Evolutionary conservation across 352 stramenopile genomes (phyloP).

Genomic region (Peronospora farinosa): DNA sequence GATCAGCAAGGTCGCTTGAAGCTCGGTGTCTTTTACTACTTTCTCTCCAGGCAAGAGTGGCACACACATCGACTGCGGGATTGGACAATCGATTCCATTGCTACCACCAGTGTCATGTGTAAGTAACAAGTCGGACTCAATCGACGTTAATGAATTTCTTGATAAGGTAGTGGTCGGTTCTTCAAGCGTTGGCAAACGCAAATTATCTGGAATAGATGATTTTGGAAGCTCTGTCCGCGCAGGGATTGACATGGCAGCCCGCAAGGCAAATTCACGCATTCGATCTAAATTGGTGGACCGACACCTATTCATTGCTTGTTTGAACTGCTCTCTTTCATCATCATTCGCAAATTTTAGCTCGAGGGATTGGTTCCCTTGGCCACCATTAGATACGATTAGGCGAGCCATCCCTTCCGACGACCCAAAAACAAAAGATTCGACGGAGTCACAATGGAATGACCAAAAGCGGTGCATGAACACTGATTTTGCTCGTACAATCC

Average conservation of each 20-base stretch:
- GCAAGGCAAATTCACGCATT: slow-evolving; percentile 33
- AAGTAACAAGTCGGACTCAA: slow-evolving; percentile 22
- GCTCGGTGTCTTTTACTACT: slow-evolving; percentile 35
- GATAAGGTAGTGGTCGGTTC: slow-evolving; percentile 25
- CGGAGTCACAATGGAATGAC: slow-evolving; percentile 68
- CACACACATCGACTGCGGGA: slow-evolving; percentile 22
- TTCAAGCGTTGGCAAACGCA: slow-evolving; percentile 12
- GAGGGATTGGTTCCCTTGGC: slow-evolving; percentile 45
- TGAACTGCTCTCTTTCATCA: slow-evolving; percentile 59
- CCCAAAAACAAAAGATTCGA: slow-evolving; percentile 42
- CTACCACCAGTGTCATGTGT: slow-evolving; percentile 15
- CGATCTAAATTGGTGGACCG: slow-evolving; percentile 34
- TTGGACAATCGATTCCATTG: slow-evolving; percentile 11
- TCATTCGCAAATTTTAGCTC: slow-evolving; percentile 76
- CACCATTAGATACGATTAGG: slow-evolving; percentile 51
- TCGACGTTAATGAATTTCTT: slow-evolving; percentile 13
- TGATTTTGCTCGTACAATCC: slow-evolving; percentile 68
- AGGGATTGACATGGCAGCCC: slow-evolving; percentile 16
- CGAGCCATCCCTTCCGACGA: slow-evolving; percentile 36
- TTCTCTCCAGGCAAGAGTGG: slow-evolving; percentile 38
- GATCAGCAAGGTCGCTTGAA: slow-evolving; percentile 55
- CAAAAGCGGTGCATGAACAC: slow-evolving; percentile 81
- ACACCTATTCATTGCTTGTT: slow-evolving; percentile 51
- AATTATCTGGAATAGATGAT: slow-evolving; percentile 26
- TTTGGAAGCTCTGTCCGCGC: slow-evolving; percentile 16